These are phyloP conservation scores for Blastomyces parvus DNA, from an alignment of 2,329 filamentous ascomycete genomes.

Conservation along the genomic window DNA sequence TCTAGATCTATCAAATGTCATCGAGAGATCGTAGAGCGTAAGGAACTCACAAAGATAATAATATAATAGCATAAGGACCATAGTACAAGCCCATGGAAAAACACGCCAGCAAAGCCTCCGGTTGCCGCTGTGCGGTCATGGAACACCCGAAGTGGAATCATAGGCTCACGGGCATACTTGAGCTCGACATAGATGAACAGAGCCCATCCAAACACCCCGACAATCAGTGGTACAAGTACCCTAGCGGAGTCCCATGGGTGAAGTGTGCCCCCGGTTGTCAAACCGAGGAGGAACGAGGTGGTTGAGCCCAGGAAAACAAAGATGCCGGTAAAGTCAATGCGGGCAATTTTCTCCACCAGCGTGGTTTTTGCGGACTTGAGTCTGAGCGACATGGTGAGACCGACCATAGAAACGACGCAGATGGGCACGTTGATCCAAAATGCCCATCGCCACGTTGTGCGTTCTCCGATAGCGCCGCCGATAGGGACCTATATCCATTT, in stretches of 20 bases:
- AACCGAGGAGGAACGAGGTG: slow-evolving; percentile 23
- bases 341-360: slow-evolving; percentile 39
- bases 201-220: slow-evolving; percentile 21
- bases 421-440: slow-evolving; percentile 50
- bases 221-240: slow-evolving; percentile 22
- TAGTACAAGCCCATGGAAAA: slow-evolving; percentile 5
- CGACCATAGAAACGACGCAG: slow-evolving; percentile 39
- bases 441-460: slow-evolving; percentile 44
- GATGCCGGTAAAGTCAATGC: slow-evolving; percentile 26
- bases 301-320: slow-evolving; percentile 23
- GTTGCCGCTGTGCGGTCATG: slow-evolving; percentile 1
- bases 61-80: slow-evolving; percentile 7
- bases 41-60: slow-evolving; percentile 5
- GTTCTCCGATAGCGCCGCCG: slow-evolving; percentile 28
- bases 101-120: slow-evolving; percentile 3
- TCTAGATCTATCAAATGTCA: not conserved
- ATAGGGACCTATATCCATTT: slow-evolving; percentile 11
- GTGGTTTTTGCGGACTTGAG: slow-evolving; percentile 39
- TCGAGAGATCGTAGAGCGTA: not conserved
- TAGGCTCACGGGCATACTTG: not conserved
- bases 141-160: slow-evolving; percentile 7
- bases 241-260: slow-evolving; percentile 26
- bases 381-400: slow-evolving; percentile 35
- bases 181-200: slow-evolving; percentile 16
- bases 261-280: slow-evolving; percentile 25